Conservation (phyloP, 305 asterid species). For the Fraxinus paxiana region DNA sequence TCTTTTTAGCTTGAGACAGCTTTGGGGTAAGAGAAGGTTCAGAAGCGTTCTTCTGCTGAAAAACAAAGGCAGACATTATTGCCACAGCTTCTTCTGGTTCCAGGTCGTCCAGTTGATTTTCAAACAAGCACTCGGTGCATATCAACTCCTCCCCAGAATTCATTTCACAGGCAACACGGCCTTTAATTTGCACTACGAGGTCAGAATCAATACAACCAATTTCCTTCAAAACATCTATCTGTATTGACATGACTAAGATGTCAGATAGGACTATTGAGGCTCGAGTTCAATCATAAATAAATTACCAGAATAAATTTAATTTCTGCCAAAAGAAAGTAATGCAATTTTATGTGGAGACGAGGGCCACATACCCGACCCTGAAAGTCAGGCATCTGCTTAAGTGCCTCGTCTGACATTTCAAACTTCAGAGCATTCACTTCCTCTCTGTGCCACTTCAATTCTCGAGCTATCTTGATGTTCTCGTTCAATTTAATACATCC, state of each 20-base stretch:
- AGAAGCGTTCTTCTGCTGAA: constrained; percentile 85
- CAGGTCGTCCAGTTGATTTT: constrained; percentile 86
- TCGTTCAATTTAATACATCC: constrained; percentile 85
- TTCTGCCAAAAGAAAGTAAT: background rate
- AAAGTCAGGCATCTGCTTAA: constrained; percentile 96
- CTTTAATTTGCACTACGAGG: constrained; percentile 94
- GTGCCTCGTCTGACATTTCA: constrained; percentile 99
- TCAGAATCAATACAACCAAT: constrained; percentile 85
- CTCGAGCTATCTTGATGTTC: constrained; percentile 68
- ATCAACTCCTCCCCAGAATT: constrained; percentile 98
- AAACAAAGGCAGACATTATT: constrained; percentile 94
- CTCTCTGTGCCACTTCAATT: constrained; percentile 55
- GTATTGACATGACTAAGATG: constrained; percentile 33
- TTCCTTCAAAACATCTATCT: constrained; percentile 93
- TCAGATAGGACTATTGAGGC: constrained; percentile 22
- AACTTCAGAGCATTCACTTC: constrained; percentile 71
- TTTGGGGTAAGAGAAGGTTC: constrained; percentile 89
- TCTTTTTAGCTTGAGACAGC: constrained; percentile 68
- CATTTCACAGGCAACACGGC: constrained; percentile 99
- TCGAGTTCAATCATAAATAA: constrained; percentile 13
- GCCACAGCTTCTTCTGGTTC: constrained; percentile 99
- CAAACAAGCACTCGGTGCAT: constrained; percentile 94
- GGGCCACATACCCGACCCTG: constrained; percentile 84
- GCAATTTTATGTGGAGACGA: constrained; percentile 19
- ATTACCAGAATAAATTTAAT: background rate